Evolutionary conservation across 768 basidiomycete genomes (phyloP).

Genomic region (Hortiboletus campestris): DNA sequence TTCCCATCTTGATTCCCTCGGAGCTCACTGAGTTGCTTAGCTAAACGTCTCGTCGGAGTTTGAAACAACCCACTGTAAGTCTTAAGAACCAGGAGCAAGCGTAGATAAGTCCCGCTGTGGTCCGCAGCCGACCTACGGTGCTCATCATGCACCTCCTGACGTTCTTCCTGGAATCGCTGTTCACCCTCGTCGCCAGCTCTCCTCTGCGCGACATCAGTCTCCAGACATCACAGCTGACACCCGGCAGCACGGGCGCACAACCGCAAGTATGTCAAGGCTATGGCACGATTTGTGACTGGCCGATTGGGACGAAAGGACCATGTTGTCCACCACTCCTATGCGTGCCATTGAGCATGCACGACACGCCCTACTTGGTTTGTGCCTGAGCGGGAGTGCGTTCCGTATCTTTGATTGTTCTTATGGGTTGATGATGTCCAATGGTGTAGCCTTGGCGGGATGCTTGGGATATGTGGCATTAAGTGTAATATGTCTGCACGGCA

Average conservation of each 20-base stretch:
- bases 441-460: too few relatives aligned
- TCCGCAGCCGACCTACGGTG: background rate
- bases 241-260: background rate
- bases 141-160: background rate
- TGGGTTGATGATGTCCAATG: background rate
- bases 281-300: constrained; percentile 16
- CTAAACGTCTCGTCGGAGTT: background rate
- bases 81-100: too few relatives aligned
- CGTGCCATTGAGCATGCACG: background rate
- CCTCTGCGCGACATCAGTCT: background rate
- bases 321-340: constrained; percentile 17
- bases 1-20: too few relatives aligned
- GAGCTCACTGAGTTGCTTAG: too few relatives aligned
- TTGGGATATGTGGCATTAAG: too few relatives aligned
- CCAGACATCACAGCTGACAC: background rate
- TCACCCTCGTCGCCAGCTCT: background rate
- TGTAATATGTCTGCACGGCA: too few relatives aligned
- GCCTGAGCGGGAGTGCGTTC: background rate
- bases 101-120: too few relatives aligned
- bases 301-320: constrained; percentile 12
- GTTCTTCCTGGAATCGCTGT: background rate
- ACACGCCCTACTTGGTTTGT: constrained; percentile 13
- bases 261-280: background rate
- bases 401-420: background rate
- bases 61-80: too few relatives aligned